Conservation (phyloP, 2,329 filamentous ascomycete species). For the Cercospora citrullina region DNA sequence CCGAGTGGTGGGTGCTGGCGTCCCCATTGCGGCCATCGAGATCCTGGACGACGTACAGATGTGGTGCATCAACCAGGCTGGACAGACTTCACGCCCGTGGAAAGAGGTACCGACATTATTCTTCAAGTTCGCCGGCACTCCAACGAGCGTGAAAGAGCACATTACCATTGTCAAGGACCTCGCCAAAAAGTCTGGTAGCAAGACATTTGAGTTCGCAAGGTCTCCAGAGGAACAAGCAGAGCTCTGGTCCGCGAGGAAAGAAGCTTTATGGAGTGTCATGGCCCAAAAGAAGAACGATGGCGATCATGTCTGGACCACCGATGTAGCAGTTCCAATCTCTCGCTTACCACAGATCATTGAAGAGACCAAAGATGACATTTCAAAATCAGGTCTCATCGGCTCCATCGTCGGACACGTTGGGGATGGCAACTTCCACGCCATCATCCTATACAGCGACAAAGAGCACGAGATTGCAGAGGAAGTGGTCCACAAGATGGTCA, state of each 20-base stretch:
- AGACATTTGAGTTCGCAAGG: constrained; percentile 69
- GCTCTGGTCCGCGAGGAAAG: constrained; percentile 74
- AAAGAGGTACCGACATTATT: constrained; percentile 70
- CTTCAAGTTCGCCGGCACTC: constrained; percentile 72
- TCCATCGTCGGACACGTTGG: constrained; percentile 73
- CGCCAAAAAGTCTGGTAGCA: constrained; percentile 59
- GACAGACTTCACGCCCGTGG: constrained; percentile 65
- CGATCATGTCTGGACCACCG: constrained; percentile 74
- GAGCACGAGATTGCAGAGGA: constrained; percentile 67
- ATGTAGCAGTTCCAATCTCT: constrained; percentile 76
- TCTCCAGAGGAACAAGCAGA: constrained; percentile 65
- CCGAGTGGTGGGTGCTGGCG: constrained; percentile 73
- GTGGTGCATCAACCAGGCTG: constrained; percentile 67
- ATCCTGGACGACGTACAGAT: constrained; percentile 92
- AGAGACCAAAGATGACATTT: constrained; percentile 68
- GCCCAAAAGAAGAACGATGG: constrained; percentile 60
- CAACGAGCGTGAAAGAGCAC: constrained; percentile 73
- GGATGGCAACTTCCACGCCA: constrained; percentile 73
- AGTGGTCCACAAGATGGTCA: constrained; percentile 80
- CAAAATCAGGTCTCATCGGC: constrained; percentile 61
- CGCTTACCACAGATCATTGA: constrained; percentile 72
- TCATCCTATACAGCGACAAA: constrained; percentile 64
- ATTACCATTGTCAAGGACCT: constrained; percentile 65
- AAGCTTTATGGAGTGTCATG: constrained; percentile 72
- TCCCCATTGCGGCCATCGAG: constrained; percentile 88